Base-by-base conservation (phyloP, 768 basidiomycete genomes). In the Russula compacta region DNA sequence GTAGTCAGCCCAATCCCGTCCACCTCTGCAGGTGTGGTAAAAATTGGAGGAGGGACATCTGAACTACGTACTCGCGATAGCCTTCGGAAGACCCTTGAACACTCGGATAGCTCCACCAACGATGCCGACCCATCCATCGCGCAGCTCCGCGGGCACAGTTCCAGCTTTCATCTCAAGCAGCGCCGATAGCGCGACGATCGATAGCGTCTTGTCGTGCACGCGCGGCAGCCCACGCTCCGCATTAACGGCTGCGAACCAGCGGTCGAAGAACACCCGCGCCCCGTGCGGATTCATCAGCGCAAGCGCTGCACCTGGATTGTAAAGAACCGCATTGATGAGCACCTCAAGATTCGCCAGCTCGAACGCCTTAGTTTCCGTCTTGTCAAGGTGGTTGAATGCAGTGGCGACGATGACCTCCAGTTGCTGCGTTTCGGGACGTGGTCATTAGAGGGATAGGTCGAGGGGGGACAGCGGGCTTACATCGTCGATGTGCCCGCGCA, bases 121-220 rank as follows among this genome's bases (percentile, higher is more conserved):
- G 63, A 92, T 86, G 19, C 81, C 82, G 39, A 81, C 81, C 89
- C 90, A 93, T 11, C 85, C 87, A 5, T 84, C 83, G 61, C 79
- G 78, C 64, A 92, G 72, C 17, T 73, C 71, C 44, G 78, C 78
- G 2, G 87, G 89, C 39, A 90, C 78, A 51, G 69, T 70, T 9
- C 71, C 70, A 2, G 81, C 79, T 12, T 83, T 77, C 72, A 91
- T 74, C 73, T 92, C 89, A 69, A 95, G 75, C 60, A 94, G 73
- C 48, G 84, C 83, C 64, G 85, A 89, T 59, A 95, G 71, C 10
- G 92, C 83, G 59, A 89, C 70, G 58, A 94, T 82, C 66, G 81
- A 83, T 59, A 95, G 75, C 73, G 87, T 92, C 80, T 93, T 92
- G 74, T 95, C 92, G 69, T 95, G 92, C 47, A 95, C 91, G 19